Conservation (phyloP, 306 rosid species). For the Quercus ilex region DNA sequence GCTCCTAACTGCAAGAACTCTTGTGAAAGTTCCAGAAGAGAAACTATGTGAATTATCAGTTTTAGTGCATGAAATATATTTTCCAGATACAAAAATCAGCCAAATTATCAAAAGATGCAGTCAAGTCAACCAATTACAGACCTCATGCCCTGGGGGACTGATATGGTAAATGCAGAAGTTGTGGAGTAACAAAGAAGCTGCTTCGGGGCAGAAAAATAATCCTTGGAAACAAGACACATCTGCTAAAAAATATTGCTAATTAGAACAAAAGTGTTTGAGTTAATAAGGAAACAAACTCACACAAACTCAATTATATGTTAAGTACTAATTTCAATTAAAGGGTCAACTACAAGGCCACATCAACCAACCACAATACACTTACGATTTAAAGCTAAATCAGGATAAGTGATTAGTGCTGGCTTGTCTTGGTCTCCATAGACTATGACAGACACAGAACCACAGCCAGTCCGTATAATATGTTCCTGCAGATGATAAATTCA, state of each 20-base stretch:
- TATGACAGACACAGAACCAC: slow-evolving; percentile 83
- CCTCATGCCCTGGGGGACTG: slow-evolving; percentile 98
- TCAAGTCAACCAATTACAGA: slow-evolving; percentile 42
- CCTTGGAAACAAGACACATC: slow-evolving; percentile 96
- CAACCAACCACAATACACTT: slow-evolving; percentile 23
- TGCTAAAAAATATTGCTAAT: slow-evolving; percentile 33
- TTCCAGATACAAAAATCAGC: background rate
- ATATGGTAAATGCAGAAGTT: slow-evolving; percentile 94
- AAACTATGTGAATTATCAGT: slow-evolving; percentile 58
- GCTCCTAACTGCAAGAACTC: slow-evolving; percentile 99
- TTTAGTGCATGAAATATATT: slow-evolving; percentile 2
- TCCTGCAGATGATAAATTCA: slow-evolving; percentile 45
- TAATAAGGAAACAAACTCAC: background rate
- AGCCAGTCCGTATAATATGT: slow-evolving; percentile 66
- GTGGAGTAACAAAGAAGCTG: slow-evolving; percentile 88
- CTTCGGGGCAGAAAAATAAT: slow-evolving; percentile 89
- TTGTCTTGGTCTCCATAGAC: slow-evolving; percentile 84
- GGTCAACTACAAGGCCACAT: background rate
- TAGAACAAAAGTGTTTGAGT: background rate
- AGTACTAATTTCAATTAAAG: slow-evolving; percentile 1
- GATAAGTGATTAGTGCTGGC: slow-evolving; percentile 86
- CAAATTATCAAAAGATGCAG: slow-evolving; percentile 4
- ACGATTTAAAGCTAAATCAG: slow-evolving; percentile 90
- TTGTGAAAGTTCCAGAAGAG: slow-evolving; percentile 60
- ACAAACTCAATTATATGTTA: background rate